Percentiles rank a stretch among this genome's conserved stretches.
Evolutionary conservation across 441 rosid species (phyloP).

Genomic region (Jatropha multifida): DNA sequence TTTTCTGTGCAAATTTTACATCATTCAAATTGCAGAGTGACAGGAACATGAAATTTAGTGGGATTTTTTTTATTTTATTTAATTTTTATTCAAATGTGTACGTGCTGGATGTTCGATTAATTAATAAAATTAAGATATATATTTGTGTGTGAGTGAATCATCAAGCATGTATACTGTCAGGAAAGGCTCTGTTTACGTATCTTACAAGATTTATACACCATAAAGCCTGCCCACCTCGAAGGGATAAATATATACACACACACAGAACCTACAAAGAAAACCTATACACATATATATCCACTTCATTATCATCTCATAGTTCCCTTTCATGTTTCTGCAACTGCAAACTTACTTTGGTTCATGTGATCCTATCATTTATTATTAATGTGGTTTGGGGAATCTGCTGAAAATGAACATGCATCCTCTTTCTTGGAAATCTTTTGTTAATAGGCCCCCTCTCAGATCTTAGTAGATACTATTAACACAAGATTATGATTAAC

Average conservation of each 20-base stretch:
- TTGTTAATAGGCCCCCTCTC: not conserved
- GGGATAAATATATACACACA: constrained; percentile 10
- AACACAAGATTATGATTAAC: too few relatives aligned
- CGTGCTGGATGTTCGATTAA: not conserved
- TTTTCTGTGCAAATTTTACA: not conserved
- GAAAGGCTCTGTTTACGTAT: constrained; percentile 42
- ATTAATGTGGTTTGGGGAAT: constrained; percentile 6
- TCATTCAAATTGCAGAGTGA: not conserved
- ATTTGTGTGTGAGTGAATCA: not conserved
- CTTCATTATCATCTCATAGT: constrained; percentile 11
- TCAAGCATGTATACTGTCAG: constrained; percentile 23
- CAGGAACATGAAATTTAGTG: constrained; percentile 1
- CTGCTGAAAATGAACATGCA: not conserved
- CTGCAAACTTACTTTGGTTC: not conserved
- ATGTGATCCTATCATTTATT: constrained; percentile 8
- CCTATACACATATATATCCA: too few relatives aligned
- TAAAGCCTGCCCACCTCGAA: constrained; percentile 40
- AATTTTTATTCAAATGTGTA: too few relatives aligned
- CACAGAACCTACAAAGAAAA: too few relatives aligned
- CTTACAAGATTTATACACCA: constrained; percentile 37
- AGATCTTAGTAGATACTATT: not conserved
- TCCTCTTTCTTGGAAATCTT: not conserved
- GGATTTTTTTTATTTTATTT: not conserved
- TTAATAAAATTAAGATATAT: constrained; percentile 1
- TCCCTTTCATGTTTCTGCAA: constrained; percentile 15